Conservation (phyloP, 257 asterid genomes). For the Nemophila menziesii region DNA sequence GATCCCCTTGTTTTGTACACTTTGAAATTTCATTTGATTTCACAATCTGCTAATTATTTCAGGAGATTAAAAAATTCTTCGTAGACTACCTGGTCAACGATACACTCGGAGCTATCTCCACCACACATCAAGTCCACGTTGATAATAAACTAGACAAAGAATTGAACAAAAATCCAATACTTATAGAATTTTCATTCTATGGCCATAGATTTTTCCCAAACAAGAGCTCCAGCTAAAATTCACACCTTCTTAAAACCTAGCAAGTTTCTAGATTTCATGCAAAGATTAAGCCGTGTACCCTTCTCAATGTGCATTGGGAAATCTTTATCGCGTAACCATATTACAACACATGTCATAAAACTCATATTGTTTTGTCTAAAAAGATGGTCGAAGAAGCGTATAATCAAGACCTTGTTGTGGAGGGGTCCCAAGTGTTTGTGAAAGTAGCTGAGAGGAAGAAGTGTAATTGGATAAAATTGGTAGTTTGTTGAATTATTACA, state of each 20-base stretch:
- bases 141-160: conserved; percentile 83
- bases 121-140: conserved; percentile 76
- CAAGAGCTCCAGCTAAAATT: conserved; percentile 96
- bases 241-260: conserved; percentile 57
- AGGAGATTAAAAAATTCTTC: conserved; percentile 89
- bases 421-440: conserved; percentile 43
- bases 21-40: too few relatives aligned
- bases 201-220: conserved; percentile 95
- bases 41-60: conserved; percentile 20
- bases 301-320: conserved; percentile 62
- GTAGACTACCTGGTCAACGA: conserved; percentile 68
- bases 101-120: conserved; percentile 78
- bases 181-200: conserved; percentile 79
- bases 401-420: conserved; percentile 52
- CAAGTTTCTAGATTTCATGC: conserved; percentile 90
- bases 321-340: conserved; percentile 60
- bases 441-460: conserved; percentile 41
- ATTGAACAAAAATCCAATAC: conserved; percentile 51
- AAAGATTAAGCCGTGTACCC: conserved; percentile 70
- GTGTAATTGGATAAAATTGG: conserved; percentile 49
- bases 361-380: too few relatives aligned
- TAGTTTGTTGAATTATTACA: conserved; percentile 47
- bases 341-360: too few relatives aligned
- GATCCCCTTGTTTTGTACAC: too few relatives aligned
- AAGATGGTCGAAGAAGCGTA: conserved; percentile 29